Conservation (phyloP, 148 eudicot genomes). For the Rheum nobile region DNA sequence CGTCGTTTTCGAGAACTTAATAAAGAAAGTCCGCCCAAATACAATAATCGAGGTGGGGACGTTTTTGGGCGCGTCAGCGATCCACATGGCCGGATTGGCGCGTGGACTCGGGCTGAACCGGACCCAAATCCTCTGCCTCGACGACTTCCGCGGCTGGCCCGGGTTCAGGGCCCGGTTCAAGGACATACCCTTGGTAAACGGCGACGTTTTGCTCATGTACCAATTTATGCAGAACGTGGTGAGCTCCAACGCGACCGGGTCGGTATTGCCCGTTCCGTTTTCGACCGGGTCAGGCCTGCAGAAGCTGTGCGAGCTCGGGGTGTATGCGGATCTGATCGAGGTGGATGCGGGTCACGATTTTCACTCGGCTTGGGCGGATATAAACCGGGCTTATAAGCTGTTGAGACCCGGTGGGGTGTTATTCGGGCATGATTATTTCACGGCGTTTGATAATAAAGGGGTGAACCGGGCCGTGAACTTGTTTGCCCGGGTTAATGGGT, state of each 20-base stretch:
- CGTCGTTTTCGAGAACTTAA: conserved; percentile 48
- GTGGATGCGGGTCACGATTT: conserved; percentile 75
- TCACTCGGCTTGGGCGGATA: conserved; percentile 70
- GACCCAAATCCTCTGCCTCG: conserved; percentile 59
- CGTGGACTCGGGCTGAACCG: conserved; percentile 28
- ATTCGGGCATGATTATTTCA: conserved; percentile 63
- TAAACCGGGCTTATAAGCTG: conserved; percentile 52
- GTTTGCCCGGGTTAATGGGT: conserved; percentile 46
- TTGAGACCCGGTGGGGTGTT: conserved; percentile 60
- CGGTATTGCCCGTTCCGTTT: conserved; percentile 38
- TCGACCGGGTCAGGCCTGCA: conserved; percentile 39
- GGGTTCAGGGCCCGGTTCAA: conserved; percentile 21
- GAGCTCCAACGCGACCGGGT: conserved; percentile 18
- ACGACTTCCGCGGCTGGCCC: conserved; percentile 80
- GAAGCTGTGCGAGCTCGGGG: conserved; percentile 55
- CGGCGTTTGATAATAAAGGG: conserved; percentile 37
- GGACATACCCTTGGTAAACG: conserved; percentile 35
- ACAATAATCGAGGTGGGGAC: conserved; percentile 61
- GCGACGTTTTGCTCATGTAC: conserved; percentile 37
- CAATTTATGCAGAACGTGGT: conserved; percentile 71
- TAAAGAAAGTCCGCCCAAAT: conserved; percentile 30
- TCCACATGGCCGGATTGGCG: conserved; percentile 50
- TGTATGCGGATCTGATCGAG: conserved; percentile 48
- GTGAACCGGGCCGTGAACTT: conserved; percentile 61
- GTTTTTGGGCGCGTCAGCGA: conserved; percentile 72